Percentiles rank a stretch among this genome's conserved stretches.
Evolutionary conservation across 257 asterid genomes (phyloP).

Genomic region (Solanum chaucha): DNA sequence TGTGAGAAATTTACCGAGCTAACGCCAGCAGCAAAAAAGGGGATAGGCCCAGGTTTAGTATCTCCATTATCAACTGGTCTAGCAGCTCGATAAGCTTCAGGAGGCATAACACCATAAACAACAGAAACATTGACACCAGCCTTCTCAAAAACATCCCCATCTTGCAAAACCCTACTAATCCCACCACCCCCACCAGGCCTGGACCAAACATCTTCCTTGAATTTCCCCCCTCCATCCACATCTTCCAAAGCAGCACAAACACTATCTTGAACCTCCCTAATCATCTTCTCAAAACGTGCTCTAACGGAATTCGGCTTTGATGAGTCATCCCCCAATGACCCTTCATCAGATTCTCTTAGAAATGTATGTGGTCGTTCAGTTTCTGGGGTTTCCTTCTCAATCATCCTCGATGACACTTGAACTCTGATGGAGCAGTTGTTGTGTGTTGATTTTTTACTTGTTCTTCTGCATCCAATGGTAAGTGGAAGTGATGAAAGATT

Average conservation of each 20-base stretch:
- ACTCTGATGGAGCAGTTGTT: background rate
- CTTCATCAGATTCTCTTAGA: background rate
- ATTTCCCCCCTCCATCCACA: background rate
- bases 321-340: background rate
- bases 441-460: background rate
- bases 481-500: background rate
- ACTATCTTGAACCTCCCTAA: background rate
- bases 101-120: constrained; percentile 96
- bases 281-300: background rate
- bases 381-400: background rate
- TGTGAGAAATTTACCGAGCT: constrained; percentile 59
- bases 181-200: constrained; percentile 99
- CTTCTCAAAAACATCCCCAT: constrained; percentile 84
- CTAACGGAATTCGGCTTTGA: background rate
- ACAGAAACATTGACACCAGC: constrained; percentile 98
- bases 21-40: constrained; percentile 96
- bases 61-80: constrained; percentile 63
- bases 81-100: constrained; percentile 97
- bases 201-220: constrained; percentile 81
- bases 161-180: constrained; percentile 89
- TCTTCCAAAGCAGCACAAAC: background rate
- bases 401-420: background rate
- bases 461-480: background rate
- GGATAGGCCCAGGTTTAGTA: constrained; percentile 67
- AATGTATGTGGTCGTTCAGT: background rate